Percentiles rank a stretch among this genome's conserved stretches.
These are phyloP conservation scores for Debaryomyces castellii DNA, from an alignment of 805 yeast genomes.

Conservation along the genomic window DNA sequence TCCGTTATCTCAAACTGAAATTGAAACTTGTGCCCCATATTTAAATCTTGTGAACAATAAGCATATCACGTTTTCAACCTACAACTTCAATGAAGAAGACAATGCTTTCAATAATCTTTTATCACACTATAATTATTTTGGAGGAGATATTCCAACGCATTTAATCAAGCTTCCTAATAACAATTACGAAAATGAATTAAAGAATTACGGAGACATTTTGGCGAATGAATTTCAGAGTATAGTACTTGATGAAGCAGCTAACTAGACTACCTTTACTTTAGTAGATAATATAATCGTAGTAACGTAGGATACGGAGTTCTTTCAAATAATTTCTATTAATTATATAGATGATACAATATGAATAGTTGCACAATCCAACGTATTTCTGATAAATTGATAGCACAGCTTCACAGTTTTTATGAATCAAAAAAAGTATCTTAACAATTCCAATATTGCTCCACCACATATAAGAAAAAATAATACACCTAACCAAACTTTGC, in stretches of 20 bases:
- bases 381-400: neutral
- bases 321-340: neutral
- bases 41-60: conserved; percentile 28
- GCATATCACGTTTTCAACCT: conserved; percentile 31
- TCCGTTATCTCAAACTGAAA: conserved; percentile 52
- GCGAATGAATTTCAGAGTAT: neutral
- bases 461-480: conserved; percentile 73
- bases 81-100: conserved; percentile 15
- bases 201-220: neutral
- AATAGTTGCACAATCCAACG: neutral
- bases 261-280: neutral
- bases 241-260: neutral
- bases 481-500: conserved; percentile 62
- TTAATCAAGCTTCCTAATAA: conserved; percentile 12
- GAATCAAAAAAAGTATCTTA: conserved; percentile 47
- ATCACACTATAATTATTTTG: conserved; percentile 22
- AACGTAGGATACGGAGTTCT: neutral
- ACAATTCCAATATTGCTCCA: conserved; percentile 74
- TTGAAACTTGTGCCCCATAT: conserved; percentile 51
- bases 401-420: neutral
- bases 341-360: neutral
- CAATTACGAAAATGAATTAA: conserved; percentile 3
- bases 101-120: conserved; percentile 15
- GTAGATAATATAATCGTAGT: neutral
- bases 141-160: conserved; percentile 19